Conservation (phyloP, 2,329 filamentous ascomycete species). For the Claviceps sp. region DNA sequence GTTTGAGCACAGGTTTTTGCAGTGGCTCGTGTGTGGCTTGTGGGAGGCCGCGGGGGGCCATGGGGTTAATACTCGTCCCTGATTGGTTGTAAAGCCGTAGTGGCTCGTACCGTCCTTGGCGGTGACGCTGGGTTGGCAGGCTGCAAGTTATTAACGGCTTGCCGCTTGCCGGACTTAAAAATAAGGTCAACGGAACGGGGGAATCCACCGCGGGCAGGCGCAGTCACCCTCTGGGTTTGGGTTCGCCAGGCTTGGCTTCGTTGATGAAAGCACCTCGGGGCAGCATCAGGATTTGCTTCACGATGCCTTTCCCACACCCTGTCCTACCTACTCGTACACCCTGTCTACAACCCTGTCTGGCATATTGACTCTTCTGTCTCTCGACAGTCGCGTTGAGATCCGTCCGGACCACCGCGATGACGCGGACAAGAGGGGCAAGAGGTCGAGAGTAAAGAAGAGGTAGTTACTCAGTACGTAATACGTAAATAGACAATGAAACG, state of each 20-base stretch:
- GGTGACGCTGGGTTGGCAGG: neutral
- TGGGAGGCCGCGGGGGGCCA: neutral
- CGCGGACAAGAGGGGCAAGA: neutral
- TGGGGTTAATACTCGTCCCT: neutral
- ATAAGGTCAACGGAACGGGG: neutral
- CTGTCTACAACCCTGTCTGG: neutral
- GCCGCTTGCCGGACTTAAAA: neutral
- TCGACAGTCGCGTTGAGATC: neutral
- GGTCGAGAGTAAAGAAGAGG: neutral
- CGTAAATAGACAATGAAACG: too few relatives aligned
- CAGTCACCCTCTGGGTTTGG: neutral
- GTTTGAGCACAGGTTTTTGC: neutral
- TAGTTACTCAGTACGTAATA: too few relatives aligned
- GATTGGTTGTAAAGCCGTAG: neutral
- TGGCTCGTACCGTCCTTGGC: neutral
- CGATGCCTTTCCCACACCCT: too few relatives aligned
- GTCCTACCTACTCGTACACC: neutral
- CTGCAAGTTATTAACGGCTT: neutral
- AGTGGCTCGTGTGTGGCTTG: slow-evolving; percentile 9
- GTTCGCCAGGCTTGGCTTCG: neutral
- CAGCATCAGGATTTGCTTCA: neutral
- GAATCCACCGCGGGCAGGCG: slow-evolving; percentile 2
- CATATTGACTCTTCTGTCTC: neutral
- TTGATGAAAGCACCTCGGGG: neutral
- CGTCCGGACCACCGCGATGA: neutral